Evolutionary conservation across 352 stramenopile genomes (phyloP).

Genomic region (Pythium myriotylum): DNA sequence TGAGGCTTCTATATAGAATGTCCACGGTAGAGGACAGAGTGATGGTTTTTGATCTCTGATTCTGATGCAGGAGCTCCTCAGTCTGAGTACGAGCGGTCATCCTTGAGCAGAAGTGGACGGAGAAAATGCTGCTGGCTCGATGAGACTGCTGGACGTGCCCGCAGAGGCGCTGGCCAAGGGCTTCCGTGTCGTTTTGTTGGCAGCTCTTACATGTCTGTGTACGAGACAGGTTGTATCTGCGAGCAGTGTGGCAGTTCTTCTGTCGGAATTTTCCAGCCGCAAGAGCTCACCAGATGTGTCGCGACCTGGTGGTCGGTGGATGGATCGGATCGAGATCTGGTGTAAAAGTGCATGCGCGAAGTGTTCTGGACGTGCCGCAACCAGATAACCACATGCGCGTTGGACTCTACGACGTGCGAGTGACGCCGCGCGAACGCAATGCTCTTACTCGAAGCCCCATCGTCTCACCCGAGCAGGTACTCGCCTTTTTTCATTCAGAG

Average conservation of each 20-base stretch:
- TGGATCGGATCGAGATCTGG: not conserved
- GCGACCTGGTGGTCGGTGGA: not conserved
- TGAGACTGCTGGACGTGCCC: too few species aligned
- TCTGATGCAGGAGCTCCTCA: not conserved
- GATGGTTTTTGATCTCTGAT: not conserved
- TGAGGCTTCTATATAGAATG: conserved; percentile 6
- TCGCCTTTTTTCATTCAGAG: not conserved
- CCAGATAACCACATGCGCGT: not conserved
- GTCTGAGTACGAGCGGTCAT: not conserved
- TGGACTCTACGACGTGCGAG: not conserved
- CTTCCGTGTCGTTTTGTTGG: too few species aligned
- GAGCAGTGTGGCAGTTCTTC: too few species aligned
- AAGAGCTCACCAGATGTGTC: conserved; percentile 2
- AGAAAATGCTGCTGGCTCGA: not conserved
- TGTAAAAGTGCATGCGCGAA: not conserved
- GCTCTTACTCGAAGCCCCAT: too few species aligned
- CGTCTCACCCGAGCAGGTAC: not conserved
- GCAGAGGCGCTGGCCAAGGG: too few species aligned
- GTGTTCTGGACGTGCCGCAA: not conserved
- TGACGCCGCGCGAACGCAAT: too few species aligned
- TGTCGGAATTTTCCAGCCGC: not conserved
- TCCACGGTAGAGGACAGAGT: not conserved
- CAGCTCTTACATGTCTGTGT: too few species aligned
- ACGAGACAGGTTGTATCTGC: too few species aligned
- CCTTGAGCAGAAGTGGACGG: not conserved